A percentile compares a stretch with the other conserved stretches of the same genome.
Evolutionary conservation across 208 protist genomes (phyloP).

Genomic region (Tritrichomonas musculus): DNA sequence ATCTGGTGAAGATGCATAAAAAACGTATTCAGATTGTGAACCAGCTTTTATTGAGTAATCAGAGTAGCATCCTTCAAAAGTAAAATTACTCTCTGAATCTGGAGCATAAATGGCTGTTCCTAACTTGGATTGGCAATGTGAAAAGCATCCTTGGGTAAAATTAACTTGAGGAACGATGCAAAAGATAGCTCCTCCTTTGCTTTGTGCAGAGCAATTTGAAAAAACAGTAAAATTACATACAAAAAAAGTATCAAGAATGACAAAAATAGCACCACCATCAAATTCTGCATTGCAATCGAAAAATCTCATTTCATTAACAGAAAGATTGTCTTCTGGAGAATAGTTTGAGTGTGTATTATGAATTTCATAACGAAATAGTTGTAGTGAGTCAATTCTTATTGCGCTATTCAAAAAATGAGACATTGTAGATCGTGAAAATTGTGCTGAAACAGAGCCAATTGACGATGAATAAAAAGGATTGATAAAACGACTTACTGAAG

Average conservation of each 20-base stretch:
- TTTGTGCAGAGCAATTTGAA: not conserved
- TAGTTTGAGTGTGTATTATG: not conserved
- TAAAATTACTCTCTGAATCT: not conserved
- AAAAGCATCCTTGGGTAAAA: not conserved
- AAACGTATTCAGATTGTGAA: not conserved
- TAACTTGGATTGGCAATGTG: not conserved
- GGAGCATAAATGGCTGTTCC: not conserved
- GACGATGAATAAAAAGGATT: not conserved
- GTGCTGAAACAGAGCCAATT: not conserved
- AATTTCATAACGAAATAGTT: not conserved
- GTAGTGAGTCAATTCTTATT: not conserved
- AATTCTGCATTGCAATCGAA: not conserved
- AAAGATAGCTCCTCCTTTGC: not conserved
- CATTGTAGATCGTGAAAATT: not conserved
- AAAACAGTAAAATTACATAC: not conserved
- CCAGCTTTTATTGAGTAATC: not conserved
- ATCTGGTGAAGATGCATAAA: not conserved
- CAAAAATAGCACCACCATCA: not conserved
- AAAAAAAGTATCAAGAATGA: not conserved
- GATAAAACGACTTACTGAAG: not conserved
- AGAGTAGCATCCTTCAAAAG: not conserved
- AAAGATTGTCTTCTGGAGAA: not conserved
- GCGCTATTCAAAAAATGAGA: not conserved
- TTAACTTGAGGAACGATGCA: not conserved
- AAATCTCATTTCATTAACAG: not conserved